Base-by-base conservation (phyloP, 2,329 filamentous ascomycete genomes). In the Ophiostoma quercus region DNA sequence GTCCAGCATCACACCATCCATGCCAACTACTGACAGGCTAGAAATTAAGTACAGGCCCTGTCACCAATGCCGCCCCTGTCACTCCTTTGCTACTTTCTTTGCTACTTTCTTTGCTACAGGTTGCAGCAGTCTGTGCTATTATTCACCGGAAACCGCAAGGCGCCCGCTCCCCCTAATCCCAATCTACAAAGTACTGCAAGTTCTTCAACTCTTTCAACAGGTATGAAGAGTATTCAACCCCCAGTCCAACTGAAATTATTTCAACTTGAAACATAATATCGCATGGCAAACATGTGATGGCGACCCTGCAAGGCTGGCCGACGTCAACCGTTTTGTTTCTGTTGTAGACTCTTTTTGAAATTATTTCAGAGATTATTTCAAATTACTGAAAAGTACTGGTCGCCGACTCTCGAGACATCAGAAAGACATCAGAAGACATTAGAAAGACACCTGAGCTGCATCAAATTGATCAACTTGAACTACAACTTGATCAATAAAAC, bases 251-350 rank as follows among this genome's bases (percentile, higher is more conserved):
- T 34, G 9, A 39, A 12, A n/a, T 22, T 39, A 34, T 41, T 65
- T 65, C 19, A 65, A 41, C 34, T 22, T 65, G 62, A 65, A 65
- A 65, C 62, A 39, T 39, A 25, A n/a, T 39, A 34, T 65, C 62
- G 62, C 34, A 65, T 65, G 62, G 62, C 62, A 65, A 39, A 65
- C 62, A 65, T 65, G 62, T 39, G 62, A 65, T 65, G 62, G 32
- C 62, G n/a, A 65, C 62, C 62, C 34, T 65, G 62, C 62, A 65
- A 65, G 62, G 62, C 62, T 62, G 57, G 57, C n/a, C 32, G n/a
- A 47, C 43, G 43, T n/a, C 43, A 47, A 47, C 5, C 5, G 43
- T 47, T 47, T 47, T 34, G 34, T 34, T 34, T 34, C 34, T 29
- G 25, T 29, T 29, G 25, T 29, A 29, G 25, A 29, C 25, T 29